These are phyloP conservation scores for Ophiostoma fasciatum DNA, from an alignment of 2,329 filamentous ascomycete genomes.

Conservation along the genomic window DNA sequence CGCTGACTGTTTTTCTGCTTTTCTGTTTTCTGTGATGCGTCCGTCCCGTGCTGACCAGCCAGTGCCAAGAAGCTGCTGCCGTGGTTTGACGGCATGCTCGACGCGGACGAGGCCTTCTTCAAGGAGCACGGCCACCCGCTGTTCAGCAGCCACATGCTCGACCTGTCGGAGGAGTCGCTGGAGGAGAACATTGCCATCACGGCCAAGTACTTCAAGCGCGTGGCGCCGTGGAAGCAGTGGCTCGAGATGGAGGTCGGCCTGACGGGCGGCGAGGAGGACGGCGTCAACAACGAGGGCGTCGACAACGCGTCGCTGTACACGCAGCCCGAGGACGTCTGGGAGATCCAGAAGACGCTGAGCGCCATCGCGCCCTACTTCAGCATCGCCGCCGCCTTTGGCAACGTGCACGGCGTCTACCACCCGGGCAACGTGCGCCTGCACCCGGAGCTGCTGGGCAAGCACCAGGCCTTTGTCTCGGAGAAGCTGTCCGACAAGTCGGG, in stretches of 20 bases:
- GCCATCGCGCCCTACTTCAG: constrained; percentile 92
- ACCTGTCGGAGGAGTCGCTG: constrained; percentile 82
- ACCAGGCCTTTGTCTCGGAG: constrained; percentile 83
- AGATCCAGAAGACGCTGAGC: constrained; percentile 74
- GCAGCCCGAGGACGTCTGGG: constrained; percentile 89
- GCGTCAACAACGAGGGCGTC: constrained; percentile 94
- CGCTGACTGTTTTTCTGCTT: not conserved
- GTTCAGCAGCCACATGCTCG: constrained; percentile 93
- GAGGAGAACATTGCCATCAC: constrained; percentile 88
- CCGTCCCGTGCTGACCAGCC: not conserved
- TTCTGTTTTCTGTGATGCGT: not conserved
- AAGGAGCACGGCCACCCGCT: constrained; percentile 84
- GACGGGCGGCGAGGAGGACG: constrained; percentile 38
- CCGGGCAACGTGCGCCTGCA: constrained; percentile 79
- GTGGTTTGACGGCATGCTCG: constrained; percentile 92
- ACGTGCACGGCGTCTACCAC: constrained; percentile 92
- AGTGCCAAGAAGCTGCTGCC: constrained; percentile 97
- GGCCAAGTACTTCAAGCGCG: constrained; percentile 83
- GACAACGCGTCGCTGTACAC: constrained; percentile 97
- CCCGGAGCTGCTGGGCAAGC: constrained; percentile 90
- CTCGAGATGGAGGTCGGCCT: constrained; percentile 96
- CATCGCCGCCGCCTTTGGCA: constrained; percentile 95
- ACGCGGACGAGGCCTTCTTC: constrained; percentile 90
- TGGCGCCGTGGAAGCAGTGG: constrained; percentile 96
- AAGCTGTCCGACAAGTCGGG: constrained; percentile 55